Conservation (phyloP, 208 protist genomes). For the Crithidia fasciculata region DNA sequence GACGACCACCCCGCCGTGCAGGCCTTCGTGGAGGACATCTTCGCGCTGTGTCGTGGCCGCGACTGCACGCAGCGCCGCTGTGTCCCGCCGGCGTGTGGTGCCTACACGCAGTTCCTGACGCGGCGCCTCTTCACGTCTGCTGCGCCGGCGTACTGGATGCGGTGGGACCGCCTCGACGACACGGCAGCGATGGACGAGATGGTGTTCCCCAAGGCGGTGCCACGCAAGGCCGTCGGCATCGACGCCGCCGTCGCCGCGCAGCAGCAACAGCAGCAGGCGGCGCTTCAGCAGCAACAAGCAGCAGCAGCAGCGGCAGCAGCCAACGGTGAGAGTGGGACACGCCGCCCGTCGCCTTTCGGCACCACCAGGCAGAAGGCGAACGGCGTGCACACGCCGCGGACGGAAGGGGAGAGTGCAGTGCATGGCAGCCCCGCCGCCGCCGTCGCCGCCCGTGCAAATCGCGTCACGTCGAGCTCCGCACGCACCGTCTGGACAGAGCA, state of each 20-base stretch:
- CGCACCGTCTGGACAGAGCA: conserved; percentile 33
- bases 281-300: not conserved
- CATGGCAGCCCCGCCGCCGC: conserved; percentile 3
- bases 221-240: not conserved
- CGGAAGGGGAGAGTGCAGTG: not conserved
- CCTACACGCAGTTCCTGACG: conserved; percentile 24
- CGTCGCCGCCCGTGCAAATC: not conserved
- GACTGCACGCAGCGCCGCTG: conserved; percentile 25
- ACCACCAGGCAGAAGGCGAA: not conserved
- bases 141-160: conserved; percentile 31
- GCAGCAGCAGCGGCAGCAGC: not conserved
- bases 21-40: conserved; percentile 27
- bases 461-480: not conserved
- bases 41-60: conserved; percentile 12
- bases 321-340: not conserved
- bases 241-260: not conserved
- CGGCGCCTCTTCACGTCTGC: conserved; percentile 30
- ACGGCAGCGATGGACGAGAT: conserved; percentile 39
- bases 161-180: conserved; percentile 36
- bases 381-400: not conserved
- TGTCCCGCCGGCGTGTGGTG: conserved; percentile 13
- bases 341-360: too few relatives aligned
- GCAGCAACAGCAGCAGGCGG: conserved; percentile 10
- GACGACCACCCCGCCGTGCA: conserved; percentile 36
- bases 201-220: conserved; percentile 12